Conservation (phyloP, 176 grass and related monocot species). For the Rhipidocladum racemiflorum region DNA sequence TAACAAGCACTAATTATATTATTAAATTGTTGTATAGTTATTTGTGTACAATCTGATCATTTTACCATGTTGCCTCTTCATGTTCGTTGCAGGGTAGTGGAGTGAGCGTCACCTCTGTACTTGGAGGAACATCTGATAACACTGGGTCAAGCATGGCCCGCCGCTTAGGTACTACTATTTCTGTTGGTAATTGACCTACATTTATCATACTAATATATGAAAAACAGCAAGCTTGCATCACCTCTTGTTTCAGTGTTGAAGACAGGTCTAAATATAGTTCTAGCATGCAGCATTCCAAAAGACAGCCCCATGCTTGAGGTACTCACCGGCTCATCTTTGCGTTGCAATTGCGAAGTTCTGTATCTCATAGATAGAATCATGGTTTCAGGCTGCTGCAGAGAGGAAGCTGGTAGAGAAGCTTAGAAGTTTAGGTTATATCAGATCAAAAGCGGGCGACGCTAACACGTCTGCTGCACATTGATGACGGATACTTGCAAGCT, state of each 20-base stretch:
- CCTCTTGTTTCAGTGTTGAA: conserved; percentile 64
- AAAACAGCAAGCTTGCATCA: neutral
- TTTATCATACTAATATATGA: neutral
- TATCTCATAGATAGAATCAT: neutral
- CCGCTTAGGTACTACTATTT: conserved; percentile 62
- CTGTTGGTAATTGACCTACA: neutral
- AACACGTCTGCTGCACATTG: neutral
- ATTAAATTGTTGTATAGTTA: neutral
- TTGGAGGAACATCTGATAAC: conserved; percentile 83
- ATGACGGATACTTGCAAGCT: conserved; percentile 6
- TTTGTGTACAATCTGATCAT: neutral
- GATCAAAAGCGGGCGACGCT: conserved; percentile 9
- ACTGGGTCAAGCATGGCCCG: conserved; percentile 81
- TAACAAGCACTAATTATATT: conserved; percentile 22
- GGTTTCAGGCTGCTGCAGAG: conserved; percentile 70
- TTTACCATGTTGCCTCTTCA: neutral
- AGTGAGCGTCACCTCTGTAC: conserved; percentile 74
- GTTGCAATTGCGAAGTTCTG: neutral
- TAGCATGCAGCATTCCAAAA: conserved; percentile 85
- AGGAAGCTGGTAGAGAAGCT: conserved; percentile 81
- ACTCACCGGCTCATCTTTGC: neutral
- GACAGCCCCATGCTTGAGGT: conserved; percentile 89
- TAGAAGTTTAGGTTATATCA: conserved; percentile 63
- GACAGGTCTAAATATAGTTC: conserved; percentile 72
- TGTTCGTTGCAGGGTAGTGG: conserved; percentile 48